Conservation (phyloP, 2,329 filamentous ascomycete species). For the Harringtonia aguacate region DNA sequence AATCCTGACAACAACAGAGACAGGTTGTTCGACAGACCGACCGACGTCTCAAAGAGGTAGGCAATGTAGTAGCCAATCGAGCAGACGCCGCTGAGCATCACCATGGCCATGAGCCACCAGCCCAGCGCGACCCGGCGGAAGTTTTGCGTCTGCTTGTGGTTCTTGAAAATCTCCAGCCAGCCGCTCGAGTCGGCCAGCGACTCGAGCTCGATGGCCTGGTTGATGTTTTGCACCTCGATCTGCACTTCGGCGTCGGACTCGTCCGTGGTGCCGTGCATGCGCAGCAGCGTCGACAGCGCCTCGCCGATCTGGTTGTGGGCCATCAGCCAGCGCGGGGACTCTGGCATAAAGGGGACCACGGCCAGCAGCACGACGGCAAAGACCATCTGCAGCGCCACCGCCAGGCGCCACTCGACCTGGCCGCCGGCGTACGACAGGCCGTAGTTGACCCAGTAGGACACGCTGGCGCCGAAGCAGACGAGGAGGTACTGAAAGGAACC, state of each 20-base stretch:
- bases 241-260: not conserved
- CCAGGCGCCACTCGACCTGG: slow-evolving; percentile 43
- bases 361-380: slow-evolving; percentile 23
- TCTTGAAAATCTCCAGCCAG: slow-evolving; percentile 11
- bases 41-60: slow-evolving; percentile 2
- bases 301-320: slow-evolving; percentile 24
- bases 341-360: slow-evolving; percentile 27
- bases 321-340: slow-evolving; percentile 29
- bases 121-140: slow-evolving; percentile 9
- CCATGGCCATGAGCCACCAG: slow-evolving; percentile 13
- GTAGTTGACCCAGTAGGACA: slow-evolving; percentile 38
- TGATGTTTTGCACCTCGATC: slow-evolving; percentile 9
- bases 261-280: slow-evolving; percentile 20
- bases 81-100: slow-evolving; percentile 11
- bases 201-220: slow-evolving; percentile 12
- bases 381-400: slow-evolving; percentile 32
- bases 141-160: slow-evolving; percentile 7
- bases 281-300: slow-evolving; percentile 21
- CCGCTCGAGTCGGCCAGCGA: slow-evolving; percentile 2
- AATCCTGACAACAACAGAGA: not conserved
- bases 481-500: slow-evolving; percentile 1
- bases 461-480: slow-evolving; percentile 22
- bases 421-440: slow-evolving; percentile 27
- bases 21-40: slow-evolving; percentile 1
- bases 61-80: slow-evolving; percentile 12